Conservation (phyloP, 2,329 filamentous ascomycete species). For the Ascochyta fabae region DNA sequence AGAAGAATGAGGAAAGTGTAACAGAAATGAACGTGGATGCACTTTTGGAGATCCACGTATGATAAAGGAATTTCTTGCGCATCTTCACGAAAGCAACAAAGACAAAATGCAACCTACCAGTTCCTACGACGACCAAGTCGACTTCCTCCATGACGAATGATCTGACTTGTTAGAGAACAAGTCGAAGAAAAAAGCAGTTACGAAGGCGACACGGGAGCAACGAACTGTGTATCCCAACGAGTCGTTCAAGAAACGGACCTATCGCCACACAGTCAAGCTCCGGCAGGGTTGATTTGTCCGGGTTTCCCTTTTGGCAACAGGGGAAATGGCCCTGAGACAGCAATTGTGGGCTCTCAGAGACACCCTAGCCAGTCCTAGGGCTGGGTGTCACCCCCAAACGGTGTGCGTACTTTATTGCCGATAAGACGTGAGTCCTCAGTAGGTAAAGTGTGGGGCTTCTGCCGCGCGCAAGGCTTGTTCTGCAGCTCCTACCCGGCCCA, state of each 20-base stretch:
- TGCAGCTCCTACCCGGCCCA: conserved; percentile 1
- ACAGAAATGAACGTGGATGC: not conserved
- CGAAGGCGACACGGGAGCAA: not conserved
- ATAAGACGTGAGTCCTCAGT: not conserved
- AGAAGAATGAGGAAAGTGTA: not conserved
- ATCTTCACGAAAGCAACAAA: not conserved
- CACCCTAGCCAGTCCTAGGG: not conserved
- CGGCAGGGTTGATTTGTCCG: not conserved
- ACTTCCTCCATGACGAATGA: conserved; percentile 21
- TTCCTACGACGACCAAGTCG: conserved; percentile 33
- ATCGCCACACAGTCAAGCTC: not conserved
- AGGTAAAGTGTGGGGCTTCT: conserved; percentile 5
- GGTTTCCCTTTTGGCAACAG: not conserved
- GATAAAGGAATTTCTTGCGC: not conserved
- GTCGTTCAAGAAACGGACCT: not conserved
- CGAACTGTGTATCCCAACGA: not conserved
- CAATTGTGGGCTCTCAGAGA: not conserved
- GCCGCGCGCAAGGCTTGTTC: conserved; percentile 6
- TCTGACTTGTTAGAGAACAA: not conserved
- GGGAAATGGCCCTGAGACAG: not conserved
- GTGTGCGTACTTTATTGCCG: not conserved
- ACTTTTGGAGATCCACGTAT: not conserved
- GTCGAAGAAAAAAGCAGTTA: not conserved
- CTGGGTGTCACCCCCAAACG: not conserved
- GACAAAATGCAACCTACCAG: conserved; percentile 25